Percentiles rank a stretch among this genome's conserved stretches.
phyloP scores from a whole-genome alignment of 306 rosid species.

The Prosopis cineraria region DNA sequence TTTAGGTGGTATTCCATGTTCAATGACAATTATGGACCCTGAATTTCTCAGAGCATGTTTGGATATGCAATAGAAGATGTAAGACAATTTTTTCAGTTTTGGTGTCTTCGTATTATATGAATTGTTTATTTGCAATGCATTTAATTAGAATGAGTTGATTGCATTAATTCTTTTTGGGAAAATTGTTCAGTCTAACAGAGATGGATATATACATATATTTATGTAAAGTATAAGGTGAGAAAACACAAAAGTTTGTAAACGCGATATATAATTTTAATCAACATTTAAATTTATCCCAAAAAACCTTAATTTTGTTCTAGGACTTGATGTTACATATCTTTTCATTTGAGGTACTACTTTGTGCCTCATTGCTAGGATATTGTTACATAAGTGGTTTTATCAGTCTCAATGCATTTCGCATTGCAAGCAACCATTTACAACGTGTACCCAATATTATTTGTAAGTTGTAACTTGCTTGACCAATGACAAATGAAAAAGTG shows the following conservation, averaged over 20 bases:
- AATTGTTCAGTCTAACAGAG: neutral
- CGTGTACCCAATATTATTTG: neutral
- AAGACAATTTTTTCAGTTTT: conserved; percentile 38
- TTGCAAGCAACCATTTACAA: neutral
- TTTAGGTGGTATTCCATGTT: conserved; percentile 49
- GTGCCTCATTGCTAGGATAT: neutral
- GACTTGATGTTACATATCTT: neutral
- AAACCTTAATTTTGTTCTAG: neutral
- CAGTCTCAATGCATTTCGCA: neutral
- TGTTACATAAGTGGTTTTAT: neutral
- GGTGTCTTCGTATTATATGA: neutral
- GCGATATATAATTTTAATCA: neutral
- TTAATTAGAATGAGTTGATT: conserved; percentile 23
- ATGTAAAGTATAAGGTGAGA: neutral
- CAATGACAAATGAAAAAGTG: too few relatives aligned
- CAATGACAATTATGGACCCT: conserved; percentile 52
- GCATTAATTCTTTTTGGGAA: neutral
- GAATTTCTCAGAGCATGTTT: conserved; percentile 58
- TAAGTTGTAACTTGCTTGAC: neutral
- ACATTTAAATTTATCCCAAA: neutral
- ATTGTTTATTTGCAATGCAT: neutral
- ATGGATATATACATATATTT: too few relatives aligned
- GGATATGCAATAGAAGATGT: conserved; percentile 66
- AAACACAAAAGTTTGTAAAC: neutral
- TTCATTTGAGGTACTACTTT: neutral